These are phyloP conservation scores for Porcisia deanei DNA, from an alignment of 208 protist genomes.

Conservation along the genomic window DNA sequence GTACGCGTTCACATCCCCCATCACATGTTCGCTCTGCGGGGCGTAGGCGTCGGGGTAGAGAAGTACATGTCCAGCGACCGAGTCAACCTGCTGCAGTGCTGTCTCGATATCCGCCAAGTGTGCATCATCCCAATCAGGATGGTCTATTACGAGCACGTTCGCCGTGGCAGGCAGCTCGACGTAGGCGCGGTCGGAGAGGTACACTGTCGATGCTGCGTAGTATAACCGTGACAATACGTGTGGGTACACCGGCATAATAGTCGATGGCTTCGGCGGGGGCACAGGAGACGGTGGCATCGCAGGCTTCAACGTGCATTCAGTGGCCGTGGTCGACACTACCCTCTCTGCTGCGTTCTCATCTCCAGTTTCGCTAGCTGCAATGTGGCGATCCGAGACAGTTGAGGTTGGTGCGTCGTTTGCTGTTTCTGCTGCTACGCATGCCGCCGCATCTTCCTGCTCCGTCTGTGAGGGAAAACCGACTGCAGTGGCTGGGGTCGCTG, in stretches of 20 bases:
- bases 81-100: constrained; percentile 18
- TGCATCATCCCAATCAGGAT: constrained; percentile 20
- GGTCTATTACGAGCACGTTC: constrained; percentile 50
- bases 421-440: background rate
- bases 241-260: constrained; percentile 17
- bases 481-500: background rate
- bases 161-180: constrained; percentile 33
- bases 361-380: background rate
- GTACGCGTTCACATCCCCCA: constrained; percentile 13
- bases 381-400: background rate
- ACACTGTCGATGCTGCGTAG: constrained; percentile 18
- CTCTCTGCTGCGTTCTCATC: background rate
- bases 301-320: background rate
- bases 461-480: background rate
- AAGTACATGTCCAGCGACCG: constrained; percentile 24
- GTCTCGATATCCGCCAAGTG: constrained; percentile 2
- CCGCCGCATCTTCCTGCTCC: background rate
- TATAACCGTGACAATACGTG: constrained; percentile 24
- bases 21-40: constrained; percentile 10
- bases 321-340: background rate
- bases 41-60: constrained; percentile 36
- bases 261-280: constrained; percentile 5
- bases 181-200: constrained; percentile 34
- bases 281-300: background rate
- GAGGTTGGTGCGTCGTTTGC: background rate